A percentile compares a stretch with the other conserved stretches of the same genome.
phyloP scores from a whole-genome alignment of 805 yeast genomes.

The Ogataea methylovora region DNA sequence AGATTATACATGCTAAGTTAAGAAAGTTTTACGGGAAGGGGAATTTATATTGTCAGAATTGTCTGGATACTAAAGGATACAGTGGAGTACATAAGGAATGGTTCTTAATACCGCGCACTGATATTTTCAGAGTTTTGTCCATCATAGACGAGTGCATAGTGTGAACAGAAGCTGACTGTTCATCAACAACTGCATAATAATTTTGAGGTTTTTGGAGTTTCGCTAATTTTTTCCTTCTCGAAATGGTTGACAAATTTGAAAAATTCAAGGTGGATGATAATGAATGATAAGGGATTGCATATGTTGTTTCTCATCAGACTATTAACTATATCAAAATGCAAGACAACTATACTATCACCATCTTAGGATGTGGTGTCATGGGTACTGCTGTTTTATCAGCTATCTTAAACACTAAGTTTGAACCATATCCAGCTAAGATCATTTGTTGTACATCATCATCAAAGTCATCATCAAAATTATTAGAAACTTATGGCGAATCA shows the following conservation, averaged over 20 bases:
- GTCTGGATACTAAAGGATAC: constrained; percentile 19
- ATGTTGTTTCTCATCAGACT: not conserved
- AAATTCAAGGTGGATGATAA: too few species aligned
- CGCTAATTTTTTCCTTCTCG: too few species aligned
- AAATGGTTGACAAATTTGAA: too few species aligned
- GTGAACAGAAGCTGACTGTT: too few species aligned
- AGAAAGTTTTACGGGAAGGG: constrained; percentile 38
- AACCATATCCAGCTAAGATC: constrained; percentile 60
- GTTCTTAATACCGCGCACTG: constrained; percentile 44
- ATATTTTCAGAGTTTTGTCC: constrained; percentile 25
- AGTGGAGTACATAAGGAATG: constrained; percentile 40
- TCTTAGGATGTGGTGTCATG: constrained; percentile 93
- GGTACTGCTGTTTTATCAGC: constrained; percentile 91
- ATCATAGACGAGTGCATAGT: constrained; percentile 28
- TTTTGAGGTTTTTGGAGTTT: too few species aligned
- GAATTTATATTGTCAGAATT: constrained; percentile 39
- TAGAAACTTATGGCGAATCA: constrained; percentile 38
- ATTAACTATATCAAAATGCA: not conserved
- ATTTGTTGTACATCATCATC: constrained; percentile 68
- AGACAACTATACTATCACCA: constrained; percentile 36
- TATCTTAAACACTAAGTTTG: constrained; percentile 42
- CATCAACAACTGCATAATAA: too few species aligned
- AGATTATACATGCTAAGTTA: constrained; percentile 31
- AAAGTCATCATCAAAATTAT: constrained; percentile 41
- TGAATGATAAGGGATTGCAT: too few species aligned